phyloP scores from a whole-genome alignment of 805 yeast genomes.

The Candida khao-thaluensis region DNA sequence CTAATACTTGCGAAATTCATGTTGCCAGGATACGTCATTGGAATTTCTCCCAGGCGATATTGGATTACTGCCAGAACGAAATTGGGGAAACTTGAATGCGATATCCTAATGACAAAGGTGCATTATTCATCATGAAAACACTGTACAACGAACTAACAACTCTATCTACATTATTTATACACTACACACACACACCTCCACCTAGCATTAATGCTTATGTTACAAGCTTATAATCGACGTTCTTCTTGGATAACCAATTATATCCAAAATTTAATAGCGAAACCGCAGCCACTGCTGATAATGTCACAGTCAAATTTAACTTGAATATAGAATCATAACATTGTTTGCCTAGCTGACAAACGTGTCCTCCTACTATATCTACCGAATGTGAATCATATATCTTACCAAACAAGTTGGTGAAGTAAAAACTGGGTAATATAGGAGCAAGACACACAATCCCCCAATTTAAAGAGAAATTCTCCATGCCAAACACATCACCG shows the following conservation, averaged over 20 bases:
- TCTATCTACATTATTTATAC: no score
- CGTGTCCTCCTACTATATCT: conserved; percentile 12
- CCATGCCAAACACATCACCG: conserved; percentile 72
- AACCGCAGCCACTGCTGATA: conserved; percentile 16
- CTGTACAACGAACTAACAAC: no score
- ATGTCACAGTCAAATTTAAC: conserved; percentile 26
- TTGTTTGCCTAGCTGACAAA: conserved; percentile 31
- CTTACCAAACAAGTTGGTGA: conserved; percentile 63
- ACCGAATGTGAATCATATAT: conserved; percentile 52
- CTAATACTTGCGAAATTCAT: no score
- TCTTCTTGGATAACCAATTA: conserved; percentile 5
- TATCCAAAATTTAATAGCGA: conserved; percentile 15
- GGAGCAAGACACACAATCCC: conserved; percentile 71
- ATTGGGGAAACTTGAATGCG: no score
- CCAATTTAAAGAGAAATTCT: conserved; percentile 68
- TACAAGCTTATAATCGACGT: neutral
- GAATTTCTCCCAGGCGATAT: no score
- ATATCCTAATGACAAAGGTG: no score
- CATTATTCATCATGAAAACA: no score
- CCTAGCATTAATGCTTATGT: no score
- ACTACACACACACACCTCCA: no score
- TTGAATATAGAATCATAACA: conserved; percentile 49
- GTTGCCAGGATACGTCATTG: no score
- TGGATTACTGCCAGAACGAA: no score
- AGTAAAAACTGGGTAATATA: conserved; percentile 54